Conservation (phyloP, 257 asterid genomes). For the Solanum tarapatanum region DNA sequence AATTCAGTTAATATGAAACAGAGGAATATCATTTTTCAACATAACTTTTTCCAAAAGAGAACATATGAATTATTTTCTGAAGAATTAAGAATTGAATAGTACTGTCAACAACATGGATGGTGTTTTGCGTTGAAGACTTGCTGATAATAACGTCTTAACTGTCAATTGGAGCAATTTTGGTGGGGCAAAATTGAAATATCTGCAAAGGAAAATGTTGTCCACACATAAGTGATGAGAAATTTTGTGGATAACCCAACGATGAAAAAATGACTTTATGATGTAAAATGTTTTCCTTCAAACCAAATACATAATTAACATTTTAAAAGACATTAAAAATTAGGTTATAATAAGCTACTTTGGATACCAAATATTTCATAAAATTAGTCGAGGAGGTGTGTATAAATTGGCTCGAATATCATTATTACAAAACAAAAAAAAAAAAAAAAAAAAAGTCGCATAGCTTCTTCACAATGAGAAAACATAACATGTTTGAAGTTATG, state of each 20-base stretch:
- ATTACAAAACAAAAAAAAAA: background rate
- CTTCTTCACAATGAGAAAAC: background rate
- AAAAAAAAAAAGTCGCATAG: background rate
- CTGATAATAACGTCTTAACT: background rate
- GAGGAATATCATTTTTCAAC: background rate
- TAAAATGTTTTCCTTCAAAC: background rate
- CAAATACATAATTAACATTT: background rate
- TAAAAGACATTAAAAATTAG: background rate
- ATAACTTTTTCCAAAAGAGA: background rate
- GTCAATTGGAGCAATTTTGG: too few species aligned
- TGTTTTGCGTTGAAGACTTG: background rate
- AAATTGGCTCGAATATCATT: background rate
- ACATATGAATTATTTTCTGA: background rate
- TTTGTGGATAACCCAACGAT: background rate
- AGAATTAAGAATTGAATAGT: background rate
- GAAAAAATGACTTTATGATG: background rate
- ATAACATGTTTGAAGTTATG: background rate
- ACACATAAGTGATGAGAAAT: background rate
- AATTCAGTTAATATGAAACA: too few species aligned
- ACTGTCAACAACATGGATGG: background rate
- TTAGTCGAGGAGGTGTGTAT: background rate
- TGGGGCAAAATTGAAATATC: background rate
- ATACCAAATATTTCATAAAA: background rate
- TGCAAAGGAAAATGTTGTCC: background rate
- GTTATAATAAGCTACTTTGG: background rate